These are phyloP conservation scores for Dothideomycetes sp. DNA, from an alignment of 2,329 filamentous ascomycete genomes.

Conservation along the genomic window DNA sequence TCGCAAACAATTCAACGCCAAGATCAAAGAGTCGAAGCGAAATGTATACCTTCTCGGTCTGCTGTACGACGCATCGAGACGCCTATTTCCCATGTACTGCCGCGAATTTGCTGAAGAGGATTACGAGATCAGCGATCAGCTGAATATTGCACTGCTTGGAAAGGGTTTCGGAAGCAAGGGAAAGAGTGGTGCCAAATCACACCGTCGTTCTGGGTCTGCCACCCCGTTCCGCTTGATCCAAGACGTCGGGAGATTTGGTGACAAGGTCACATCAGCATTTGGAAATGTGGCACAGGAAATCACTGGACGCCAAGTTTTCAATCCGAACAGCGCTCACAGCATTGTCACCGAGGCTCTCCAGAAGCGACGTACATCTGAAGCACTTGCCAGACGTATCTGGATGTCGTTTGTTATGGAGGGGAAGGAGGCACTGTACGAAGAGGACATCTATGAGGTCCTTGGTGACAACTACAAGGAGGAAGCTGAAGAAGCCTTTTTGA, in stretches of 20 bases:
- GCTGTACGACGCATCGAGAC: conserved; percentile 81
- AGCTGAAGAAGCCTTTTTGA: conserved; percentile 73
- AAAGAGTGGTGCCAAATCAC: conserved; percentile 27
- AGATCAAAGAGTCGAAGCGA: conserved; percentile 82
- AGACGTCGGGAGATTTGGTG: conserved; percentile 63
- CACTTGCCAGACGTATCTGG: conserved; percentile 90
- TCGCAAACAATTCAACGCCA: conserved; percentile 67
- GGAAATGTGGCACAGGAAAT: conserved; percentile 91
- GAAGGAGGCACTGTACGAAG: conserved; percentile 62
- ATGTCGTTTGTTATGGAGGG: conserved; percentile 96
- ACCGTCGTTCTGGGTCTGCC: conserved; percentile 48
- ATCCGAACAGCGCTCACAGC: conserved; percentile 80
- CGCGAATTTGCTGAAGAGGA: conserved; percentile 85
- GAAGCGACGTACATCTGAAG: conserved; percentile 72
- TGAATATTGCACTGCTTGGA: conserved; percentile 46
- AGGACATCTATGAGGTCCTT: conserved; percentile 82
- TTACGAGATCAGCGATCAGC: conserved; percentile 72
- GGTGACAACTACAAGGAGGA: conserved; percentile 62
- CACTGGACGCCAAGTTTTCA: conserved; percentile 91
- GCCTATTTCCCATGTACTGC: conserved; percentile 87
- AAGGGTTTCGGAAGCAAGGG: conserved; percentile 24
- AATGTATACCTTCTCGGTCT: conserved; percentile 71
- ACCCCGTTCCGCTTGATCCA: conserved; percentile 72
- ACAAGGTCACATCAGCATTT: conserved; percentile 87
- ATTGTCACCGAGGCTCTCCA: conserved; percentile 84